Evolutionary conservation across 495 filamentous ascomycete genomes (phyloP).

Genomic region (Letharia columbiana): DNA sequence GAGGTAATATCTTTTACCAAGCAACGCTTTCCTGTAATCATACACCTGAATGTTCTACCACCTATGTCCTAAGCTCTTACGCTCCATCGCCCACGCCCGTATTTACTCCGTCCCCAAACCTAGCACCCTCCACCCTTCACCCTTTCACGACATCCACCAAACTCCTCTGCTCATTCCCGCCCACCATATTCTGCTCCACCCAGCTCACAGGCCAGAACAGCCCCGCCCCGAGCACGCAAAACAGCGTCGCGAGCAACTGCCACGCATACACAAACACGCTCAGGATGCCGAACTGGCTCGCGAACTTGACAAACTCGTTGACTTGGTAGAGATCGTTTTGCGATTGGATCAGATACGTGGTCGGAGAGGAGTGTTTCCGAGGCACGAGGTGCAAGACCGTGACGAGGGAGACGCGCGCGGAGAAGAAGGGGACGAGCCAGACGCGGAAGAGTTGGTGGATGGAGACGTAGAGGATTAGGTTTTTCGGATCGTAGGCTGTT

Average conservation of each 20-base stretch:
- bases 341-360: constrained; percentile 54
- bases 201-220: constrained; percentile 46
- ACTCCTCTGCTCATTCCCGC: constrained; percentile 18
- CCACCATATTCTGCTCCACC: constrained; percentile 37
- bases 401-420: constrained; percentile 57
- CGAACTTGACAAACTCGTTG: constrained; percentile 68
- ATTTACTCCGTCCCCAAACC: background rate
- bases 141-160: constrained; percentile 19
- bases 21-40: background rate
- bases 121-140: constrained; percentile 18
- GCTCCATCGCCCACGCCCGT: background rate
- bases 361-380: background rate
- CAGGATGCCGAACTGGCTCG: constrained; percentile 42
- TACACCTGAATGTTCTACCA: background rate
- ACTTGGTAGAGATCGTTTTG: constrained; percentile 82
- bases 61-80: background rate
- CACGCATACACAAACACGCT: constrained; percentile 37
- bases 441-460: constrained; percentile 66
- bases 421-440: constrained; percentile 60
- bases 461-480: constrained; percentile 58
- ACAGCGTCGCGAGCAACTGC: constrained; percentile 54
- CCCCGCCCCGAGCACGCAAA: constrained; percentile 51
- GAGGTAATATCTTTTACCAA: background rate
- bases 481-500: constrained; percentile 57
- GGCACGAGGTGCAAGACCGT: constrained; percentile 55